phyloP scores from a whole-genome alignment of 1,139 yeast species.

The Geotrichum aggregatum region DNA sequence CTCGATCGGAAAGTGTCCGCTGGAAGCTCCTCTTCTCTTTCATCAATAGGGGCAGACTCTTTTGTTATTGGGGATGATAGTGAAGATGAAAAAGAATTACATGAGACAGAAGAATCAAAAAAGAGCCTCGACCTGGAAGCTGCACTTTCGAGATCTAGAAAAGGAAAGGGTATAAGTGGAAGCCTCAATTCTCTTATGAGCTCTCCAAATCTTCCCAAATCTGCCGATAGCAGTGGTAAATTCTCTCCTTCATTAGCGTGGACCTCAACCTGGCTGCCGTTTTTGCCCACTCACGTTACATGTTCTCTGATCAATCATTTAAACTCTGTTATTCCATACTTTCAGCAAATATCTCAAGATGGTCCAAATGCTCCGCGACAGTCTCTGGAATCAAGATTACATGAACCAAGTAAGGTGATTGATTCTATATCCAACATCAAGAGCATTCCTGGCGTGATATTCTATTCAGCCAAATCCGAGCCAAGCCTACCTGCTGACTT shows the following conservation, averaged over 20 bases:
- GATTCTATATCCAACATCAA: slow-evolving; percentile 27
- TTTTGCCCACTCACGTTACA: slow-evolving; percentile 23
- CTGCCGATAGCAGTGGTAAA: not conserved
- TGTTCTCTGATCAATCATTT: slow-evolving; percentile 16
- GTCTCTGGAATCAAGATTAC: slow-evolving; percentile 19
- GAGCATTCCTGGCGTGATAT: slow-evolving; percentile 24
- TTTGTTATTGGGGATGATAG: slow-evolving; percentile 25
- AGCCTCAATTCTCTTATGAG: not conserved
- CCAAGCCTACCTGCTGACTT: slow-evolving; percentile 34
- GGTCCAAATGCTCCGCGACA: slow-evolving; percentile 3
- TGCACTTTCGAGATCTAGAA: slow-evolving; percentile 1
- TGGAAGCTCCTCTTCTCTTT: slow-evolving; percentile 2
- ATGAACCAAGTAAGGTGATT: slow-evolving; percentile 30
- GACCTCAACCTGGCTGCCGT: slow-evolving; percentile 23
- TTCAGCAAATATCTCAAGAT: slow-evolving; percentile 4
- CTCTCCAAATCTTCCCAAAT: not conserved
- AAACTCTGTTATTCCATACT: slow-evolving; percentile 17
- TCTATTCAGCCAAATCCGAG: slow-evolving; percentile 10
- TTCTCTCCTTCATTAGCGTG: slow-evolving; percentile 16
- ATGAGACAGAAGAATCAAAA: slow-evolving; percentile 17
- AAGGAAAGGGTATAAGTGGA: slow-evolving; percentile 19
- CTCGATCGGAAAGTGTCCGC: slow-evolving; percentile 7
- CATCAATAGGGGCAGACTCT: slow-evolving; percentile 4
- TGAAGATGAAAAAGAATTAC: slow-evolving; percentile 35
- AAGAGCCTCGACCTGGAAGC: slow-evolving; percentile 12